A percentile compares a stretch with the other conserved stretches of the same genome.
These are phyloP conservation scores for Botrytis medusae DNA, from an alignment of 2,329 filamentous ascomycete genomes.

Conservation along the genomic window DNA sequence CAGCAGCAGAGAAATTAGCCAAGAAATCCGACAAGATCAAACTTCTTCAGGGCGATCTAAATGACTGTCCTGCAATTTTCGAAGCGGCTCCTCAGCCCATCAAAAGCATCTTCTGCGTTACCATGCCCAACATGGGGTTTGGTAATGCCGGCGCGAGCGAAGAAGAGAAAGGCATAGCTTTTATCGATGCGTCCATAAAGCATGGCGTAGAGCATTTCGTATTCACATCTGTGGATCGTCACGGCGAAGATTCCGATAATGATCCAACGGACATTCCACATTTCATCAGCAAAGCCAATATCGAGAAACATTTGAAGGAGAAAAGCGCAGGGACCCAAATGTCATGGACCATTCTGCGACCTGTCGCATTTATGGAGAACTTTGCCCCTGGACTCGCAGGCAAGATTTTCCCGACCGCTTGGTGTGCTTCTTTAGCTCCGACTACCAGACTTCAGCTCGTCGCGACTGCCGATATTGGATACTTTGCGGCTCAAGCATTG, in stretches of 20 bases:
- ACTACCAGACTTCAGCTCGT: slow-evolving; percentile 45
- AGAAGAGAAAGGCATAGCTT: slow-evolving; percentile 50
- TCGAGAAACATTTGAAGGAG: slow-evolving; percentile 55
- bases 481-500: slow-evolving; percentile 48
- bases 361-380: slow-evolving; percentile 57
- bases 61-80: slow-evolving; percentile 53
- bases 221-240: slow-evolving; percentile 58
- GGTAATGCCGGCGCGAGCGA: slow-evolving; percentile 37
- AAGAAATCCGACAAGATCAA: slow-evolving; percentile 48
- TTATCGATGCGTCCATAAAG: slow-evolving; percentile 52
- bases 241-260: slow-evolving; percentile 46
- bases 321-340: slow-evolving; percentile 45
- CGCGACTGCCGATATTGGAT: slow-evolving; percentile 47
- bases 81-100: slow-evolving; percentile 41
- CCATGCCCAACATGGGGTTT: slow-evolving; percentile 31
- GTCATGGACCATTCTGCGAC: slow-evolving; percentile 57
- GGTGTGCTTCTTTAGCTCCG: slow-evolving; percentile 35
- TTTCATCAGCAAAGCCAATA: slow-evolving; percentile 55
- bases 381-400: slow-evolving; percentile 31
- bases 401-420: slow-evolving; percentile 37
- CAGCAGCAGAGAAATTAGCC: slow-evolving; percentile 49
- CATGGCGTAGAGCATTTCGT: slow-evolving; percentile 54
- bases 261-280: slow-evolving; percentile 52
- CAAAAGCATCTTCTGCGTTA: slow-evolving; percentile 62
- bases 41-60: slow-evolving; percentile 57